Percentiles rank a stretch among this genome's conserved stretches.
Conservation (phyloP, 495 filamentous ascomycete species). For the Lineolata rhizophorae region DNA sequence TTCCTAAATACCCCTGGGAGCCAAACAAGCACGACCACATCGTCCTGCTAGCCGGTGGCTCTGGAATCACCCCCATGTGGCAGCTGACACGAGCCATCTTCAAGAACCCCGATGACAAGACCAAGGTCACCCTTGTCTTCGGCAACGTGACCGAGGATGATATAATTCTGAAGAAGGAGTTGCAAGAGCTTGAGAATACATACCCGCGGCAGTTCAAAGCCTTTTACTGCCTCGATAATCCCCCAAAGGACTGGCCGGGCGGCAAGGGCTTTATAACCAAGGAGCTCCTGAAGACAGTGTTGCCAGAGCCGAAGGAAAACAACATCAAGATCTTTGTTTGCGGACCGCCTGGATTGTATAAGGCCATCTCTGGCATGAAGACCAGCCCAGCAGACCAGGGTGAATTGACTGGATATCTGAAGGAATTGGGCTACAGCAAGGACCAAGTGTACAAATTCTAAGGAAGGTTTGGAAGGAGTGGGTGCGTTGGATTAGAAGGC, state of each 20-base stretch:
- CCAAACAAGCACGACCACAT: slow-evolving; percentile 92
- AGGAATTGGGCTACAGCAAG: slow-evolving; percentile 74
- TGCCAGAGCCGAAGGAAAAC: slow-evolving; percentile 69
- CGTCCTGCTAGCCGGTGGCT: slow-evolving; percentile 81
- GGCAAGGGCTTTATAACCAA: slow-evolving; percentile 62
- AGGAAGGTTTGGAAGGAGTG: too few relatives aligned
- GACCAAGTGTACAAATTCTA: slow-evolving; percentile 99
- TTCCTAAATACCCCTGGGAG: slow-evolving; percentile 82
- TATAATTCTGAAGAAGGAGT: slow-evolving; percentile 69
- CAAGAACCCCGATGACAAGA: slow-evolving; percentile 87
- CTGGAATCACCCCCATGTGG: slow-evolving; percentile 86
- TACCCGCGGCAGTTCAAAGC: slow-evolving; percentile 84
- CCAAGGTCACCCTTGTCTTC: slow-evolving; percentile 86
- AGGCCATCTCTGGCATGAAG: slow-evolving; percentile 75
- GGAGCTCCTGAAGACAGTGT: slow-evolving; percentile 76
- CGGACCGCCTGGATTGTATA: slow-evolving; percentile 82
- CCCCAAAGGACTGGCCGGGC: slow-evolving; percentile 59
- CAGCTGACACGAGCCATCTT: slow-evolving; percentile 75
- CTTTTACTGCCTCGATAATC: slow-evolving; percentile 74
- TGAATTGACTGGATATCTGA: slow-evolving; percentile 61
- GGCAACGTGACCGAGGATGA: slow-evolving; percentile 74
- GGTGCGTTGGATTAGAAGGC: too few relatives aligned
- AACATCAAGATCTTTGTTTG: slow-evolving; percentile 90
- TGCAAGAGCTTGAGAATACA: slow-evolving; percentile 65
- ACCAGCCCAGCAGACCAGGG: slow-evolving; percentile 80